These are phyloP conservation scores for Suhomyces atakaporum DNA, from an alignment of 1,139 yeast genomes.

Conservation along the genomic window DNA sequence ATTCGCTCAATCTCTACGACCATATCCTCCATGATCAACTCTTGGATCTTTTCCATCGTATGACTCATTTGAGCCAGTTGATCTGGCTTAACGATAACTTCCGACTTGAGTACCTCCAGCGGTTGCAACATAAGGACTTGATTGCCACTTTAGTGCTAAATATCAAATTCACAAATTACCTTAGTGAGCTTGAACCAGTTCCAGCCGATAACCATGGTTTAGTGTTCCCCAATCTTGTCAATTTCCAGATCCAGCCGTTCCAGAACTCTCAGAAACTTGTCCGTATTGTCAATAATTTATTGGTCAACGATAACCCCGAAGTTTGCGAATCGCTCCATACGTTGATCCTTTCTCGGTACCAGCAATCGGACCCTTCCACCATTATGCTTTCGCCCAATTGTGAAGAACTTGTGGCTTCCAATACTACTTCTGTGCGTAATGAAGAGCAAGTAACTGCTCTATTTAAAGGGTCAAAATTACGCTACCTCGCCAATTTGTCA, in stretches of 20 bases:
- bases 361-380: slow-evolving; percentile 2
- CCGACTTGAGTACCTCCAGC: slow-evolving; percentile 27
- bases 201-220: slow-evolving; percentile 15
- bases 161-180: slow-evolving; percentile 26
- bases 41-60: slow-evolving; percentile 22
- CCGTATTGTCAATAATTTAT: slow-evolving; percentile 22
- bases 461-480: slow-evolving; percentile 19
- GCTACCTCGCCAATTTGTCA: slow-evolving; percentile 20
- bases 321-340: slow-evolving; percentile 18
- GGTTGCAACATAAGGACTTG: slow-evolving; percentile 22
- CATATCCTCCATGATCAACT: slow-evolving; percentile 23
- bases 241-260: slow-evolving; percentile 35
- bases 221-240: slow-evolving; percentile 26
- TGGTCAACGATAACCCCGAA: slow-evolving; percentile 17
- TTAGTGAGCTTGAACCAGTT: slow-evolving; percentile 16
- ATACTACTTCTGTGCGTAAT: slow-evolving; percentile 2
- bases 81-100: slow-evolving; percentile 40
- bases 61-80: slow-evolving; percentile 26
- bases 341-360: slow-evolving; percentile 24
- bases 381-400: slow-evolving; percentile 8
- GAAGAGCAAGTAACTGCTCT: slow-evolving; percentile 18
- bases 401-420: slow-evolving; percentile 8
- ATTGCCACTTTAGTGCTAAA: slow-evolving; percentile 28
- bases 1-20: slow-evolving; percentile 37
- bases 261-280: slow-evolving; percentile 21